These are phyloP conservation scores for Akanthomyces lecanii DNA, from an alignment of 2,329 filamentous ascomycete genomes.

Conservation along the genomic window DNA sequence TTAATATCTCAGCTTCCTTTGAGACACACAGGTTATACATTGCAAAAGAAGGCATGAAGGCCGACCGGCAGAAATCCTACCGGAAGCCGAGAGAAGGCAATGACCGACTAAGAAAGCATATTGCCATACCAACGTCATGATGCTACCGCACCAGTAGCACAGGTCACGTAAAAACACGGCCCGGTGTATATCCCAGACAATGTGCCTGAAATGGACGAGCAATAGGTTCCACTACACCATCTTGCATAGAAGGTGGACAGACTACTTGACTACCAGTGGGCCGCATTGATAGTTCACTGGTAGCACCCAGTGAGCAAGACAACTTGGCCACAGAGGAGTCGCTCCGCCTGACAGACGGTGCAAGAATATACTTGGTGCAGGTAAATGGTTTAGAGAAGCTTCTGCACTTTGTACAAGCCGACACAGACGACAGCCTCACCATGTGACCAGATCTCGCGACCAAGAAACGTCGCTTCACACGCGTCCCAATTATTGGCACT, in stretches of 20 bases:
- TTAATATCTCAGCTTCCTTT: not conserved
- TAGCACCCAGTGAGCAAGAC: not conserved
- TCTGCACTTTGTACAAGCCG: not conserved
- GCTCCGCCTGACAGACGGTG: not conserved
- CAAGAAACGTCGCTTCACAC: not conserved
- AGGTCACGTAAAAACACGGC: not conserved
- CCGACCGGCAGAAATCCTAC: not conserved
- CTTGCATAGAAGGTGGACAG: not conserved
- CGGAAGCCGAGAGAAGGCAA: not conserved
- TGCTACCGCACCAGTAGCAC: slow-evolving; percentile 5
- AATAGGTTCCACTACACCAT: slow-evolving; percentile 8
- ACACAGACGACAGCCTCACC: not conserved
- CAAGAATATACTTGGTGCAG: not conserved
- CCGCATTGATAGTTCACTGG: not conserved
- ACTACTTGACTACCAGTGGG: not conserved
- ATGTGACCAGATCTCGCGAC: not conserved
- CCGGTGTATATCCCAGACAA: not conserved
- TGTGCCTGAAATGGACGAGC: not conserved
- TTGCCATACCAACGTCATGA: not conserved
- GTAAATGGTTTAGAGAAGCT: not conserved
- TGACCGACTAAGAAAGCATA: not conserved
- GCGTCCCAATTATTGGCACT: not conserved
- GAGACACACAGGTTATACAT: not conserved
- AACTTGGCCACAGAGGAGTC: not conserved
- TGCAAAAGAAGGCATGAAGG: not conserved